Percentiles rank a stretch among this genome's conserved stretches.
Evolutionary conservation across 2,329 filamentous ascomycete genomes (phyloP).

Genomic region (Cyphellophora europaea): DNA sequence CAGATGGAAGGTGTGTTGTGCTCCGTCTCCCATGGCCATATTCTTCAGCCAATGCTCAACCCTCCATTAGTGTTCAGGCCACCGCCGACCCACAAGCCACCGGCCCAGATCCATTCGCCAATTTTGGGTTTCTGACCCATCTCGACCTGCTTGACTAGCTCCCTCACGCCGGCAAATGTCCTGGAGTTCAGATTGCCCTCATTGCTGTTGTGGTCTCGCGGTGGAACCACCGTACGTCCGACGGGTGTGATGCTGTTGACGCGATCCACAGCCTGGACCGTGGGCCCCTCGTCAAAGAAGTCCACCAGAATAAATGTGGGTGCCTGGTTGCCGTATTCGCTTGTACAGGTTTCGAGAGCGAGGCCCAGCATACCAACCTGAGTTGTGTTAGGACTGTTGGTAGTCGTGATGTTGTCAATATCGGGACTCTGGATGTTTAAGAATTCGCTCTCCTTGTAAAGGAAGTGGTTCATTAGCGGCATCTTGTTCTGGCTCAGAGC

Average conservation of each 20-base stretch:
- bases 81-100: conserved; percentile 33
- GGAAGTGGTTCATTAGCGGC: conserved; percentile 73
- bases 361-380: conserved; percentile 40
- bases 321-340: conserved; percentile 46
- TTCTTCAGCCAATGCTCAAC: background rate
- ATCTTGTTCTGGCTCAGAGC: conserved; percentile 53
- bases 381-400: conserved; percentile 54
- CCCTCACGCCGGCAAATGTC: conserved; percentile 28
- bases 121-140: conserved; percentile 27
- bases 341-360: conserved; percentile 42
- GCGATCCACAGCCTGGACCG: conserved; percentile 58
- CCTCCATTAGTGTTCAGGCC: conserved; percentile 24
- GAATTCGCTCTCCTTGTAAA: conserved; percentile 38
- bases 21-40: too few species aligned
- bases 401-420: conserved; percentile 48
- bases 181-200: conserved; percentile 18
- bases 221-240: conserved; percentile 30
- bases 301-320: conserved; percentile 73
- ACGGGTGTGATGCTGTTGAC: conserved; percentile 51
- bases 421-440: conserved; percentile 53
- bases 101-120: conserved; percentile 35
- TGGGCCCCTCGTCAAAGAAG: conserved; percentile 65
- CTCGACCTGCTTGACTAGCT: conserved; percentile 28
- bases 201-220: conserved; percentile 13
- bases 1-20: too few species aligned